Evolutionary conservation across 2,329 filamentous ascomycete genomes (phyloP).

Genomic region (Sphaceloma murrayae): DNA sequence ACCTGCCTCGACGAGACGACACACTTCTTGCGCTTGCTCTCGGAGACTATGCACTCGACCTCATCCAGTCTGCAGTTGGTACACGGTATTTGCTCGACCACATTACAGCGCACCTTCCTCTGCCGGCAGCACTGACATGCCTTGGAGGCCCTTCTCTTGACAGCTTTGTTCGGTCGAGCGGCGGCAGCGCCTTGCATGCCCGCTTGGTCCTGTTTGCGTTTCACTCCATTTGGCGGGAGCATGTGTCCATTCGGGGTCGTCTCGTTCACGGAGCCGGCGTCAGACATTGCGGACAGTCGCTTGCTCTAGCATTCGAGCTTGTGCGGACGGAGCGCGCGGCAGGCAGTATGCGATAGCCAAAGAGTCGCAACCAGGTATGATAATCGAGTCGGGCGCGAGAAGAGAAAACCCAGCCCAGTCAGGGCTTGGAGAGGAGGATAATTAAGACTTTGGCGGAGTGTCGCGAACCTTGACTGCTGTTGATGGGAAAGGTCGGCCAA

Average conservation of each 20-base stretch:
- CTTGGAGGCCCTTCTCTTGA: conserved; percentile 80
- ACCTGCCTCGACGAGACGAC: conserved; percentile 30
- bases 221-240: conserved; percentile 25
- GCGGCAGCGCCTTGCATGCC: conserved; percentile 41
- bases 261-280: conserved; percentile 11
- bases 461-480: conserved; percentile 12
- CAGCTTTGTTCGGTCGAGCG: conserved; percentile 43
- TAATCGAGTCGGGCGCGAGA: conserved; percentile 3
- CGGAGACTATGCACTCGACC: conserved; percentile 57
- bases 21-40: conserved; percentile 80
- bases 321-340: not conserved
- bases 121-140: conserved; percentile 82
- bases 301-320: not conserved
- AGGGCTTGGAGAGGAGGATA: not conserved
- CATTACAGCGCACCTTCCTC: conserved; percentile 87
- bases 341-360: not conserved
- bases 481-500: not conserved
- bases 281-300: conserved; percentile 9
- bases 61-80: conserved; percentile 78
- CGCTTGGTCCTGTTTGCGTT: conserved; percentile 49
- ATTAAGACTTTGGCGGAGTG: not conserved
- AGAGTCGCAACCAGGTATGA: not conserved
- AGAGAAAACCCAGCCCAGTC: not conserved
- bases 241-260: conserved; percentile 9
- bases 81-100: conserved; percentile 77